Evolutionary conservation across 176 grass and related monocot species (phyloP), one percentile per base, ranked within the genome.

Genomic region (Panicum miliaceum): DNA sequence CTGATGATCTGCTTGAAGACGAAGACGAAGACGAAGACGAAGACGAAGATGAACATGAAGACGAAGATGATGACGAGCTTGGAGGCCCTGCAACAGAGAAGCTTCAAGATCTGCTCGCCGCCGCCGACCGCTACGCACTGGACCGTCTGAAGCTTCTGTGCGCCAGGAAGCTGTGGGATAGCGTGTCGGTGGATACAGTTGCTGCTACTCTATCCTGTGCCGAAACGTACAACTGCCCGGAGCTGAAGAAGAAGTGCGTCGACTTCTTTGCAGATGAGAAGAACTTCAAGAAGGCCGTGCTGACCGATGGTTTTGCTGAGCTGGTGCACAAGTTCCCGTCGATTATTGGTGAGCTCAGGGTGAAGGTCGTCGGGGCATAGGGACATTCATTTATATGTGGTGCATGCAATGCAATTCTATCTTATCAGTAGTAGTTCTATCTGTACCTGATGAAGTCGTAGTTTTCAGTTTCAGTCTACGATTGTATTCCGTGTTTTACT

Each of bases 81-180:
- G 43, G 23, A 4, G 46, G 52, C 2, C 56, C 59, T 0, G 8
- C 12, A 0, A 1, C 2, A 1, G 62, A 76, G 1, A 8, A 29
- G 8, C 12, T 87, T 4, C 50, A 22, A 7, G 5, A 41, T 32
- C 19, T 84, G 13, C 82, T 95, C 3, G 85, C 73, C 12, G 90
- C 82, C 12, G 93, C 93, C 0, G 93, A 95, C 59, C 74, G 82
- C 1, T 95, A 88, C 22, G 85, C 67, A 0, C 8, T 92, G 36
- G 85, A 92, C 8, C 77, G 90, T 4, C n/a, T 94, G n/a, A 94
- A 89, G 71, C 22, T 89, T 12, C 51, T 92, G 19, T 92, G 89
- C 15, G 87, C 89, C 2, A 47, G 35, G 6, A 82, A 35, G 35
- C 4, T 95, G 43, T 86, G 82, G 68, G 60, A 80, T 5, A 25